Conservation (phyloP, 225 moss, liverwort and hornwort species). For the Pseudoscleropodium purum region DNA sequence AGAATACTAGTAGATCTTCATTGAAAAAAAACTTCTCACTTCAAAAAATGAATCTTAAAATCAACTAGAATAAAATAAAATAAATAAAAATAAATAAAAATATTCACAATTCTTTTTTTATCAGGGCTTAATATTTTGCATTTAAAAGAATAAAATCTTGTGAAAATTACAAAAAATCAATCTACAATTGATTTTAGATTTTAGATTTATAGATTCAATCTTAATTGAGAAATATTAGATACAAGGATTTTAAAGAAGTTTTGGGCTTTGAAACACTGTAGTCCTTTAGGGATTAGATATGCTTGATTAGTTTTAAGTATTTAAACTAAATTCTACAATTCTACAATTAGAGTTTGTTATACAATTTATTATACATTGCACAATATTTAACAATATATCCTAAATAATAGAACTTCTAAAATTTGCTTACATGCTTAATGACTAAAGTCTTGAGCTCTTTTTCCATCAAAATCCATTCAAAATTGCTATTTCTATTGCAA, state of each 20-base stretch:
- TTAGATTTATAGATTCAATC: not conserved
- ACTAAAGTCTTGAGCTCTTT: not conserved
- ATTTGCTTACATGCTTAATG: not conserved
- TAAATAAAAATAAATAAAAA: not conserved
- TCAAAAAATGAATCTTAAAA: not conserved
- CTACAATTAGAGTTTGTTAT: not conserved
- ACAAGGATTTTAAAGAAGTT: not conserved
- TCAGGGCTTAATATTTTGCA: not conserved
- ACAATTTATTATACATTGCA: not conserved
- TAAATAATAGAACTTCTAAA: not conserved
- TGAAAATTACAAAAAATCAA: not conserved
- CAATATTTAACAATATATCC: not conserved
- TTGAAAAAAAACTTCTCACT: not conserved
- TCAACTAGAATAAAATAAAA: not conserved
- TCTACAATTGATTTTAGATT: not conserved
- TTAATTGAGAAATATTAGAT: not conserved
- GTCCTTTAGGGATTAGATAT: not conserved
- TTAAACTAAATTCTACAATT: not conserved
- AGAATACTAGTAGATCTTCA: not conserved
- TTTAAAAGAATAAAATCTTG: not conserved
- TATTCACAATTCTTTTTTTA: accelerated
- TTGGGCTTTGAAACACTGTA: not conserved
- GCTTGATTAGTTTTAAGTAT: not conserved
- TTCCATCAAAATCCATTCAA: not conserved
- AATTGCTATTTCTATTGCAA: not conserved